Percentiles rank a stretch among this genome's conserved stretches.
Evolutionary conservation across 2,329 filamentous ascomycete species (phyloP).

Genomic region (Chaetomium sp.): DNA sequence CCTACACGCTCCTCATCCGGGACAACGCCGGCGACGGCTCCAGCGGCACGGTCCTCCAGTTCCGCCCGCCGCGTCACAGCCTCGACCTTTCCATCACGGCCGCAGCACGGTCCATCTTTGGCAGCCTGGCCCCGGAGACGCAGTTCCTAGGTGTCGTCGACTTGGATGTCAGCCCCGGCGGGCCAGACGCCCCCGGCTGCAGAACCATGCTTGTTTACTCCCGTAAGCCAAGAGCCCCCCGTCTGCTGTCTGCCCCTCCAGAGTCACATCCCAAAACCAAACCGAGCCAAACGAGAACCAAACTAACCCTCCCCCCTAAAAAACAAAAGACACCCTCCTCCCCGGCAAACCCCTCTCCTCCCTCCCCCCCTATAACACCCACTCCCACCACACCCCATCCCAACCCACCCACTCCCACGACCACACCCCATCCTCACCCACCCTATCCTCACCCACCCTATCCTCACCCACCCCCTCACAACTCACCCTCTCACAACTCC

Average conservation of each 20-base stretch:
- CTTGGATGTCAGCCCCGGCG: not conserved
- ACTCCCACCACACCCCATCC: too few relatives aligned
- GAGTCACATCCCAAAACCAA: too few relatives aligned
- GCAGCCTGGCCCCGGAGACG: constrained; percentile 47
- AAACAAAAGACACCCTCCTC: constrained; percentile 41
- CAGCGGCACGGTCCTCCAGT: constrained; percentile 48
- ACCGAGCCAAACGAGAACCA: not conserved
- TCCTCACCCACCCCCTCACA: too few relatives aligned
- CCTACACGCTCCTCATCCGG: constrained; percentile 49
- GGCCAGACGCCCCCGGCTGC: not conserved
- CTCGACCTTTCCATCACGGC: constrained; percentile 45
- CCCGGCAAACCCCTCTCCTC: constrained; percentile 45
- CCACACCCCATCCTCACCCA: too few relatives aligned
- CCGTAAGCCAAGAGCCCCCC: not conserved
- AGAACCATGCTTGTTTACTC: not conserved
- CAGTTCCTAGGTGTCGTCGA: constrained; percentile 43
- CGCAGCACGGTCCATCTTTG: constrained; percentile 46
- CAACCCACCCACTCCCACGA: too few relatives aligned
- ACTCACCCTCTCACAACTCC: too few relatives aligned
- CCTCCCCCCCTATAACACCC: constrained; percentile 24
- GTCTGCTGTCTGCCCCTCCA: not conserved
- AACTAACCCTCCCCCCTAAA: not conserved
- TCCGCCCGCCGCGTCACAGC: constrained; percentile 48
- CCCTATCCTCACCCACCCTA: too few relatives aligned
- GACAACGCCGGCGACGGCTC: constrained; percentile 25